phyloP scores from a whole-genome alignment of 768 basidiomycete species.

The Cyathus striatus region DNA sequence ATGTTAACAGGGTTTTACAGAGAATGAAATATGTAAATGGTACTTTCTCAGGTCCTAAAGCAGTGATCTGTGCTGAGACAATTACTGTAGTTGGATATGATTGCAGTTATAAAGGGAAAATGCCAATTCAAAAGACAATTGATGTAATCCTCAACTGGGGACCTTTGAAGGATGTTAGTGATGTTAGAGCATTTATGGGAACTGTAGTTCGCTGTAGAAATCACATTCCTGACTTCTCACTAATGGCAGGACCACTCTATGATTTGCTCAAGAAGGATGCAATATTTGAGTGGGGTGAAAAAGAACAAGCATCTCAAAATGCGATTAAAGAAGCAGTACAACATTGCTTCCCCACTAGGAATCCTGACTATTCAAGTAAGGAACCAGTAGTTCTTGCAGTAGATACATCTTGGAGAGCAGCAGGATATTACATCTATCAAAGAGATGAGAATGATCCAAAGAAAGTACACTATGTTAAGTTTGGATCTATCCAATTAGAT shows the following conservation, averaged over 20 bases:
- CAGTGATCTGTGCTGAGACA: slow-evolving; percentile 1
- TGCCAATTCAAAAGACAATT: slow-evolving; percentile 15
- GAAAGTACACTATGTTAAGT: slow-evolving; percentile 18
- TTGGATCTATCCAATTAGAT: slow-evolving; percentile 33
- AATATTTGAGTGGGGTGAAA: slow-evolving; percentile 11
- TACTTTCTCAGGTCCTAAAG: slow-evolving; percentile 22
- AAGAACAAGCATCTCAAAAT: slow-evolving; percentile 4
- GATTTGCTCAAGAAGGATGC: slow-evolving; percentile 16
- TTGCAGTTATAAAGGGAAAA: slow-evolving; percentile 20
- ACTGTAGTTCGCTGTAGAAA: slow-evolving; percentile 11
- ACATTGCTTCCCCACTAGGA: slow-evolving; percentile 1
- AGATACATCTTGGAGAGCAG: slow-evolving; percentile 13
- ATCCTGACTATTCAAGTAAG: slow-evolving; percentile 2
- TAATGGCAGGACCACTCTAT: slow-evolving; percentile 9
- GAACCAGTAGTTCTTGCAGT: slow-evolving; percentile 2
- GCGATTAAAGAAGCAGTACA: slow-evolving; percentile 6
- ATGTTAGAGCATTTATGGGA: slow-evolving; percentile 19
- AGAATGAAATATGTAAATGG: slow-evolving; percentile 13
- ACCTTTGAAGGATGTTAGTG: slow-evolving; percentile 7
- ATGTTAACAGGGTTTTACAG: slow-evolving; percentile 8
- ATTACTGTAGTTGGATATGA: slow-evolving; percentile 12
- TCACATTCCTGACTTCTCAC: slow-evolving; percentile 18
- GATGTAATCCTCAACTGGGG: slow-evolving; percentile 21
- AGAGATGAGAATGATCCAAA: slow-evolving; percentile 12
- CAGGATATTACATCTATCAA: slow-evolving; percentile 34